Percentiles rank a stretch among this genome's conserved stretches.
Conservation (phyloP, 352 stramenopile species). For the Phytophthora foliorum region DNA sequence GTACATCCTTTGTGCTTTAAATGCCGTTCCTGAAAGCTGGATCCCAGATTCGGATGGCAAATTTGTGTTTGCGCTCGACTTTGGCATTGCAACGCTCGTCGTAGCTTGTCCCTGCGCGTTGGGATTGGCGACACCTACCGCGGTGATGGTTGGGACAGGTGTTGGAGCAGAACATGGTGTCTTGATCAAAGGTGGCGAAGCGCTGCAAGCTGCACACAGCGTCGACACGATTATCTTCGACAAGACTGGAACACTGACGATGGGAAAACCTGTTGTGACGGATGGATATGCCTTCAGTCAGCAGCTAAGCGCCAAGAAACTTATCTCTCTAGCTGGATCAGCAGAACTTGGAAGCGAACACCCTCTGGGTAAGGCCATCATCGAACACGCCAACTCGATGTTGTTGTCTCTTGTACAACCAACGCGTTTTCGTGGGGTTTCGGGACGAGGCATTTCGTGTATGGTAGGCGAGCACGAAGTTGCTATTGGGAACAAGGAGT, state of each 20-base stretch:
- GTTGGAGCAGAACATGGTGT: conserved; percentile 96
- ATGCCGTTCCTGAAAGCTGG: conserved; percentile 67
- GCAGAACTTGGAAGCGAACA: conserved; percentile 95
- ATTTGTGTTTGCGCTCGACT: conserved; percentile 96
- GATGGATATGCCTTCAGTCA: conserved; percentile 74
- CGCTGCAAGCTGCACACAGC: conserved; percentile 89
- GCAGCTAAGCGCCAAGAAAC: conserved; percentile 62
- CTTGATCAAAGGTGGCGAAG: conserved; percentile 97
- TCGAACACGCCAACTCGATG: conserved; percentile 86
- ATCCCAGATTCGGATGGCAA: conserved; percentile 67
- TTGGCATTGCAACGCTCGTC: conserved; percentile 97
- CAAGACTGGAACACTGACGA: conserved; percentile 98
- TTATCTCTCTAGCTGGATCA: conserved; percentile 86
- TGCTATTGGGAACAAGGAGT: conserved; percentile 91
- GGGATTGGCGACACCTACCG: conserved; percentile 97
- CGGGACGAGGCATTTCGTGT: conserved; percentile 85
- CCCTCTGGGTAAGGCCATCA: conserved; percentile 93
- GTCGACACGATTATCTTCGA: conserved; percentile 98
- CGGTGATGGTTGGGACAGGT: conserved; percentile 98
- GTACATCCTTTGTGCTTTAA: conserved; percentile 79
- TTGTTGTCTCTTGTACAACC: conserved; percentile 69
- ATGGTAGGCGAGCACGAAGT: conserved; percentile 66
- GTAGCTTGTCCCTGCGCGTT: conserved; percentile 99
- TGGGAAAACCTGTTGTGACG: conserved; percentile 87
- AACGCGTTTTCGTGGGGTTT: conserved; percentile 79